Evolutionary conservation across 2,329 filamentous ascomycete genomes (phyloP).

Genomic region (Claviceps digitariae): DNA sequence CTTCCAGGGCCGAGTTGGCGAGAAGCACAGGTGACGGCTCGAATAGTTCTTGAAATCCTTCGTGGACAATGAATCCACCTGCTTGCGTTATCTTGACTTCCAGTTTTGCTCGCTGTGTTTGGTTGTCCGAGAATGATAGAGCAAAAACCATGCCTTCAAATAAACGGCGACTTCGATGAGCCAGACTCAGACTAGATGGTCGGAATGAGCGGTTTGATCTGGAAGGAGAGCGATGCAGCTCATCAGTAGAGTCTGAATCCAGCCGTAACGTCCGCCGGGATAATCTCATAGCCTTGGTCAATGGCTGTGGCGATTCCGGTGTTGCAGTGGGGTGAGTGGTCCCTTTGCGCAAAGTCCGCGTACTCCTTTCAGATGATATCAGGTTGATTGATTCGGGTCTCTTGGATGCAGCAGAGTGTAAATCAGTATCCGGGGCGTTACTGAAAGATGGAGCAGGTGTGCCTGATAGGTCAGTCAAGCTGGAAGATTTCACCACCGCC

Average conservation of each 20-base stretch:
- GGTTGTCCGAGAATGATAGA: constrained; percentile 49
- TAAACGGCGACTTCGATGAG: constrained; percentile 23
- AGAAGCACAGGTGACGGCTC: constrained; percentile 28
- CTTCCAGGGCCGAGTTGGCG: constrained; percentile 16
- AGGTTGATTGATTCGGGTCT: constrained; percentile 10
- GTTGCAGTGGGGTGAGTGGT: constrained; percentile 7
- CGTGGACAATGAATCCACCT: constrained; percentile 57
- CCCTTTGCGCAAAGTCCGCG: constrained; percentile 10
- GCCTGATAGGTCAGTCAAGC: constrained; percentile 25
- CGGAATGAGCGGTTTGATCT: constrained; percentile 15
- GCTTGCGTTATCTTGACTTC: constrained; percentile 51
- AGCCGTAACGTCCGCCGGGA: constrained; percentile 15
- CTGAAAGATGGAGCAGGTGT: constrained; percentile 26
- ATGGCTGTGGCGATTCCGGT: constrained; percentile 16
- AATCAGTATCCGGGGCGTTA: constrained; percentile 22
- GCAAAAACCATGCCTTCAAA: constrained; percentile 83
- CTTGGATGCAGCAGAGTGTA: constrained; percentile 15
- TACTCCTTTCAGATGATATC: constrained; percentile 12
- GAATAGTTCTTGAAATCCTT: constrained; percentile 76
- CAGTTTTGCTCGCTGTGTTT: constrained; percentile 31
- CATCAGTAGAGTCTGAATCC: constrained; percentile 34
- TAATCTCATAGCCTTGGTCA: constrained; percentile 10
- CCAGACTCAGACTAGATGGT: constrained; percentile 14
- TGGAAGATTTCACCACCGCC: constrained; percentile 19
- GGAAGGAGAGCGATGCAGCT: constrained; percentile 28